Conservation (phyloP, 164 flowering plant species). For the Chloranthus sessilifolius region DNA sequence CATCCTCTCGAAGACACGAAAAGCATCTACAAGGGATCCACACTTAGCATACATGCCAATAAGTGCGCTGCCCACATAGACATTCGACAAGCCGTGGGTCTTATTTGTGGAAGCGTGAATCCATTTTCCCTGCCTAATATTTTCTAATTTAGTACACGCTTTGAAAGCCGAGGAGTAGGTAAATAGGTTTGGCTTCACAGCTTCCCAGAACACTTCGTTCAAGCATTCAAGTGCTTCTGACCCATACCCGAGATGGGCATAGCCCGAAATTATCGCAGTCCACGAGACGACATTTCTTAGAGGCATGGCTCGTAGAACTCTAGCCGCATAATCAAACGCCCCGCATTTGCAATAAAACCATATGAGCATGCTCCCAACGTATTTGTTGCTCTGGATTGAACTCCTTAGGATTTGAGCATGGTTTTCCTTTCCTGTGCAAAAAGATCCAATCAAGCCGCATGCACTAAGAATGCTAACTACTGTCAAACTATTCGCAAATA, state of each 20-base stretch:
- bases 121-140: conserved; percentile 48
- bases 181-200: conserved; percentile 70
- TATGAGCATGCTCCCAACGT: conserved; percentile 72
- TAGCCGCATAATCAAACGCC: conserved; percentile 33
- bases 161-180: conserved; percentile 82
- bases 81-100: conserved; percentile 44
- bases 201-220: conserved; percentile 68
- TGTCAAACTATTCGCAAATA: conserved; percentile 55
- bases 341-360: conserved; percentile 83
- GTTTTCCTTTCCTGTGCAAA: conserved; percentile 57
- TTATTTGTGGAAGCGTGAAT: conserved; percentile 69
- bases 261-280: conserved; percentile 88
- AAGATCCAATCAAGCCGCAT: conserved; percentile 54
- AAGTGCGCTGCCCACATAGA: conserved; percentile 75
- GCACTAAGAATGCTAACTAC: conserved; percentile 69
- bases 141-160: conserved; percentile 70
- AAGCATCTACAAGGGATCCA: conserved; percentile 69
- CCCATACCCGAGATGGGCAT: conserved; percentile 54
- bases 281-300: conserved; percentile 74
- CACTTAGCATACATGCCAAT: conserved; percentile 84
- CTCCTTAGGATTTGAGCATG: conserved; percentile 70
- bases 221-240: conserved; percentile 59
- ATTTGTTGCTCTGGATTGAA: conserved; percentile 31
- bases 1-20: conserved; percentile 66
- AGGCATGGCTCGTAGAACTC: conserved; percentile 63